Evolutionary conservation across 75 land plant species (phyloP).

Genomic region (Picea glauca): DNA sequence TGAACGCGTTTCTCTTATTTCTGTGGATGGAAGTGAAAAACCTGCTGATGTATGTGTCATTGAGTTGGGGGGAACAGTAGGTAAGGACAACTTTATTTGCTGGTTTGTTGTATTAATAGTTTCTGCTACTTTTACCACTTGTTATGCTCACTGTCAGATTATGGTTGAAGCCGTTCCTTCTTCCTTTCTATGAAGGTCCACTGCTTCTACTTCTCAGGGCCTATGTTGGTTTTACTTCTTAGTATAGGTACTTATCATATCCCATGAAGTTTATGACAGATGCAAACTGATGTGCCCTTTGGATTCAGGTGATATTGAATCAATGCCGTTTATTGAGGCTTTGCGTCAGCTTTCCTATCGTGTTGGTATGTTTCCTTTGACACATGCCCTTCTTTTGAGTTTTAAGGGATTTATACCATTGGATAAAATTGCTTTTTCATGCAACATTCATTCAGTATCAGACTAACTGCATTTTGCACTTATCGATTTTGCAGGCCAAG

Average conservation of each 20-base stretch:
- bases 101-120: not conserved
- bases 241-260: not conserved
- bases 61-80: slow-evolving; percentile 95
- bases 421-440: not conserved
- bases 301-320: slow-evolving; percentile 91
- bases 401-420: not conserved
- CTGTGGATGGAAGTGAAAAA: slow-evolving; percentile 84
- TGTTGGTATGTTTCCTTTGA: slow-evolving; percentile 52
- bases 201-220: no score
- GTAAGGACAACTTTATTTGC: slow-evolving; percentile 19
- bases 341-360: slow-evolving; percentile 89
- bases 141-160: not conserved
- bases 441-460: not conserved
- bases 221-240: not conserved
- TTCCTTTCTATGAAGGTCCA: not conserved
- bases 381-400: not conserved
- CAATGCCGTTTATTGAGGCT: slow-evolving; percentile 95
- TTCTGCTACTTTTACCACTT: not conserved
- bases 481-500: slow-evolving; percentile 49
- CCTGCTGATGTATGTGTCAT: slow-evolving; percentile 98
- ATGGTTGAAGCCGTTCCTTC: not conserved
- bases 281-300: slow-evolving; percentile 1
- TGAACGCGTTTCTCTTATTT: slow-evolving; percentile 73
- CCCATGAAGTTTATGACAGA: not conserved
- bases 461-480: not conserved